These are phyloP conservation scores for Calocybe gambosa DNA, from an alignment of 1,284 basidiomycete genomes.

Conservation along the genomic window DNA sequence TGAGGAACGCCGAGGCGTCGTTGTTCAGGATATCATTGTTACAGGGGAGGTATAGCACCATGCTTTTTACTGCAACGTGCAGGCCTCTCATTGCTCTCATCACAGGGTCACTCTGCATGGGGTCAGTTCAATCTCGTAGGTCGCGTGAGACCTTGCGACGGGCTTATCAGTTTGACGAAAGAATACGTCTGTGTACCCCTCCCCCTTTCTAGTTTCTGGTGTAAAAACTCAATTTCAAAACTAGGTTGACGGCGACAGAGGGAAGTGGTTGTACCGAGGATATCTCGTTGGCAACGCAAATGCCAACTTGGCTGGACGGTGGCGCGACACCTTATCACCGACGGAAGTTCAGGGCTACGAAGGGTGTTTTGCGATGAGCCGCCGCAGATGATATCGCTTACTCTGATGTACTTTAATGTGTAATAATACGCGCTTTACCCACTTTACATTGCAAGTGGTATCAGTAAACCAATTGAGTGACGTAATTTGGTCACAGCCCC, in stretches of 20 bases:
- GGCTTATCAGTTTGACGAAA: constrained; percentile 64
- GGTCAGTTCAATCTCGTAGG: constrained; percentile 70
- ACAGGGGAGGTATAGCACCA: constrained; percentile 52
- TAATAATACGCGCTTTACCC: not conserved
- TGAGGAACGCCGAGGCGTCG: constrained; percentile 14
- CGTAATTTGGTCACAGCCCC: not conserved
- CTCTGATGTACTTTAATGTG: not conserved
- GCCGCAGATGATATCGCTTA: constrained; percentile 38
- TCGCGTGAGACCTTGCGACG: constrained; percentile 63
- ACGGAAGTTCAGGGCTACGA: constrained; percentile 57
- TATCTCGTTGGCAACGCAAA: constrained; percentile 62
- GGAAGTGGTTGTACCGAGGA: constrained; percentile 72
- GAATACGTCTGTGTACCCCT: constrained; percentile 54
- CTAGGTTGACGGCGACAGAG: constrained; percentile 61
- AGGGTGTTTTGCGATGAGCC: constrained; percentile 69
- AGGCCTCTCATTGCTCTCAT: constrained; percentile 2
- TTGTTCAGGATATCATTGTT: constrained; percentile 57
- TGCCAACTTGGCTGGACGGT: constrained; percentile 63
- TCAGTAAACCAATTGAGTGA: not conserved
- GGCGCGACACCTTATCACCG: constrained; percentile 68
- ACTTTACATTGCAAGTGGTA: not conserved
- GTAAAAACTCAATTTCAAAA: not conserved
- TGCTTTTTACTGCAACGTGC: not conserved
- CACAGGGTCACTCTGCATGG: constrained; percentile 77
- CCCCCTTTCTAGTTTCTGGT: not conserved